Percentiles rank a stretch among this genome's conserved stretches.
Conservation (phyloP, 331 rosid genomes). For the Quercus tomentella region DNA sequence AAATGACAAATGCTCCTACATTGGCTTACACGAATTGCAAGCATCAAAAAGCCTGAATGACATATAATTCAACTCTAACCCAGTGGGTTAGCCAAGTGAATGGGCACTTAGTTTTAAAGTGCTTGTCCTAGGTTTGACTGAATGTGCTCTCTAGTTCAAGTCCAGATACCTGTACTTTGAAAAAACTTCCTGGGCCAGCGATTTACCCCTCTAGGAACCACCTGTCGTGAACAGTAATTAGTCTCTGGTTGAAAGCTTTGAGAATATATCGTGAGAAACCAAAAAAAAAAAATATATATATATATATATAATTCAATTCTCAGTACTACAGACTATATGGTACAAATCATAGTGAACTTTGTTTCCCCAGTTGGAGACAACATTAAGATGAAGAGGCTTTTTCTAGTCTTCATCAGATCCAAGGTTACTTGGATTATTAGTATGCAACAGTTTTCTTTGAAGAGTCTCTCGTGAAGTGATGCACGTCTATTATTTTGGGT, state of each 20-base stretch:
- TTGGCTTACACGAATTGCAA: constrained; percentile 4
- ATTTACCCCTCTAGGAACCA: too few relatives aligned
- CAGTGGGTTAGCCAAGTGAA: too few relatives aligned
- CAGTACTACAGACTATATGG: not conserved
- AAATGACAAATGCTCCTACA: not conserved
- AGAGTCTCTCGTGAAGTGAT: not conserved
- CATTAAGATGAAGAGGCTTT: not conserved
- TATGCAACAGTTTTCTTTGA: not conserved
- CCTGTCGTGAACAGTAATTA: rapidly evolving
- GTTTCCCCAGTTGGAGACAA: constrained; percentile 12
- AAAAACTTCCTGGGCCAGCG: rapidly evolving
- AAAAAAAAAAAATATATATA: too few relatives aligned
- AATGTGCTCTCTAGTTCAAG: rapidly evolving
- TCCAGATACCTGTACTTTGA: too few relatives aligned
- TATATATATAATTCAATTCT: not conserved
- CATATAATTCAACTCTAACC: not conserved
- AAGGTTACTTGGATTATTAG: not conserved
- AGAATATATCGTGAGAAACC: rapidly evolving
- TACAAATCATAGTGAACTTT: not conserved
- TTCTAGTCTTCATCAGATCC: constrained; percentile 1
- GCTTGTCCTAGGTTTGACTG: too few relatives aligned
- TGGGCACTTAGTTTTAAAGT: too few relatives aligned
- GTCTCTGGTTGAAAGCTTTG: too few relatives aligned
- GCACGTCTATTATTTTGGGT: not conserved
- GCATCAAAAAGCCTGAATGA: not conserved